A percentile compares a stretch with the other conserved stretches of the same genome.
These are phyloP conservation scores for Monosporascus sp. DNA, from an alignment of 2,329 filamentous ascomycete genomes.

Conservation along the genomic window DNA sequence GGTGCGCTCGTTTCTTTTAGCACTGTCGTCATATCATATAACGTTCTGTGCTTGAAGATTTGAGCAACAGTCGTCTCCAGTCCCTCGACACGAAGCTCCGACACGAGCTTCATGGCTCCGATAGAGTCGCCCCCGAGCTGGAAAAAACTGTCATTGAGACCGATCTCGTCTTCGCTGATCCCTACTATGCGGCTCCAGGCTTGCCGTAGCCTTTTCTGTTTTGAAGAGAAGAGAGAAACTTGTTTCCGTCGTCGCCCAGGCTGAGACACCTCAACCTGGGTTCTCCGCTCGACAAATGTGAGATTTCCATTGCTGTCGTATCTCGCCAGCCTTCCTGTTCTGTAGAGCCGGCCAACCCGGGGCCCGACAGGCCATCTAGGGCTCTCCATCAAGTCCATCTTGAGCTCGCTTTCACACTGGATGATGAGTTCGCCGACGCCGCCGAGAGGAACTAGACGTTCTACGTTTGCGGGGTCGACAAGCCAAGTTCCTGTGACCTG, in stretches of 20 bases:
- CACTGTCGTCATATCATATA: slow-evolving; percentile 48
- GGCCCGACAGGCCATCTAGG: slow-evolving; percentile 24
- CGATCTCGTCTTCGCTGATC: slow-evolving; percentile 40
- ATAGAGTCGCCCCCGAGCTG: slow-evolving; percentile 56
- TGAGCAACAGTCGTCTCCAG: slow-evolving; percentile 48
- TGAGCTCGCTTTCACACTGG: slow-evolving; percentile 22
- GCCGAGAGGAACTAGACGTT: slow-evolving; percentile 33
- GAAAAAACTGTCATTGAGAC: slow-evolving; percentile 55
- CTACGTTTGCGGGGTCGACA: slow-evolving; percentile 29
- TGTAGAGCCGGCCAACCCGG: slow-evolving; percentile 26
- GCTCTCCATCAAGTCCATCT: slow-evolving; percentile 17
- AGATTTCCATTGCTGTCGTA: slow-evolving; percentile 27
- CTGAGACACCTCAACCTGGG: slow-evolving; percentile 4
- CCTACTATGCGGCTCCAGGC: slow-evolving; percentile 45
- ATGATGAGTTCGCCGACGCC: slow-evolving; percentile 40
- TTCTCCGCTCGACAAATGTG: slow-evolving; percentile 21
- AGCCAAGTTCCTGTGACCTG: slow-evolving; percentile 30
- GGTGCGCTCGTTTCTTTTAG: slow-evolving; percentile 32
- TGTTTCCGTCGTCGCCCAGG: slow-evolving; percentile 18
- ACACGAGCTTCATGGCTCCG: slow-evolving; percentile 55
- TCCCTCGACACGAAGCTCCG: slow-evolving; percentile 43
- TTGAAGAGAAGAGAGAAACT: slow-evolving; percentile 33
- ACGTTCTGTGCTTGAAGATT: slow-evolving; percentile 44
- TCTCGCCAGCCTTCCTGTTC: slow-evolving; percentile 35
- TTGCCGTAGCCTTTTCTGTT: slow-evolving; percentile 37